These are phyloP conservation scores for Leccinum broughii DNA, from an alignment of 768 basidiomycete species.

Conservation along the genomic window DNA sequence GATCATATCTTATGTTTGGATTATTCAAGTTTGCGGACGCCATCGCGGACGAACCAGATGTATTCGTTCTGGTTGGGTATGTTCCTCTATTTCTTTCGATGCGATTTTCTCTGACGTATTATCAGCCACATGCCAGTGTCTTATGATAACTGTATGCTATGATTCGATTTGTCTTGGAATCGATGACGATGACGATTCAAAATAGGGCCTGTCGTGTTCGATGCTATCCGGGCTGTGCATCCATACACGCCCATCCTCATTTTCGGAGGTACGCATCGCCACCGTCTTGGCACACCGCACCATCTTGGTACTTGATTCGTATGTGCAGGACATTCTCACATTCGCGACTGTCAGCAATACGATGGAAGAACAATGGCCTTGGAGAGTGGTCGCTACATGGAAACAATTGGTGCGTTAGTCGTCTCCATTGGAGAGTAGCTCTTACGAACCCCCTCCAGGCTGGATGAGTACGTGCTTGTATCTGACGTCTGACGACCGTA, in stretches of 20 bases:
- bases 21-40: slow-evolving; percentile 66
- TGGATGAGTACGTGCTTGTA: slow-evolving; percentile 58
- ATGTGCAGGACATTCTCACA: slow-evolving; percentile 49
- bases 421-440: neutral
- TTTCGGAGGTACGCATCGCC: slow-evolving; percentile 57
- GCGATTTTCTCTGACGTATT: neutral
- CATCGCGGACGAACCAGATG: slow-evolving; percentile 77
- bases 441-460: slow-evolving; percentile 25
- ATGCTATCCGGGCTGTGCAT: slow-evolving; percentile 73
- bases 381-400: slow-evolving; percentile 92
- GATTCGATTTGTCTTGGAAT: neutral
- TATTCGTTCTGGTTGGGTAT: slow-evolving; percentile 73
- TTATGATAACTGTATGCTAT: slow-evolving; percentile 58
- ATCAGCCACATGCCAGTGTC: slow-evolving; percentile 81
- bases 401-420: slow-evolving; percentile 69
- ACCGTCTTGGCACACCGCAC: neutral
- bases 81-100: slow-evolving; percentile 16
- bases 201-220: slow-evolving; percentile 69
- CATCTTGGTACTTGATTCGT: neutral
- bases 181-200: neutral
- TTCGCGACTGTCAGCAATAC: slow-evolving; percentile 30
- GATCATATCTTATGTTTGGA: neutral
- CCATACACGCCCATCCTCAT: slow-evolving; percentile 76
- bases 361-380: slow-evolving; percentile 40
- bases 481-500: neutral